phyloP scores from a whole-genome alignment of 2,329 filamentous ascomycete species.

The Paecilomyces niveus region DNA sequence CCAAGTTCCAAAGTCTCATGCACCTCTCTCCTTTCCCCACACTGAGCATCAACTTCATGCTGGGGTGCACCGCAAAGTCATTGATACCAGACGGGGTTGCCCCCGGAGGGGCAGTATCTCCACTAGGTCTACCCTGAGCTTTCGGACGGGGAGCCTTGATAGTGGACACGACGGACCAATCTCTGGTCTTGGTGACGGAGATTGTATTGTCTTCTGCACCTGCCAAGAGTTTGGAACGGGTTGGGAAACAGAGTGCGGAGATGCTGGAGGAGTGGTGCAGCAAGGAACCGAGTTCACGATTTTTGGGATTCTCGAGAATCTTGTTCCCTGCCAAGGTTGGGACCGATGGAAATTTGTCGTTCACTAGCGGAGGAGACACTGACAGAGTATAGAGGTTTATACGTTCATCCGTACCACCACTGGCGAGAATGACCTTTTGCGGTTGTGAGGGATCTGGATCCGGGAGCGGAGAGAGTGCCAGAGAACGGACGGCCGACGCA shows the following conservation, averaged over 20 bases:
- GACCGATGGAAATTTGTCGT: conserved; percentile 50
- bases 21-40: conserved; percentile 83
- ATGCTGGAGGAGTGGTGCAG: conserved; percentile 80
- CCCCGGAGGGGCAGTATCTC: conserved; percentile 79
- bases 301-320: conserved; percentile 76
- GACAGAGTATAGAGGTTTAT: conserved; percentile 93
- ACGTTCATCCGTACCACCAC: conserved; percentile 84
- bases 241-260: conserved; percentile 73
- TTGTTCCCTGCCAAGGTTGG: conserved; percentile 64
- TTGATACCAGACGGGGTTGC: conserved; percentile 83
- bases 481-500: conserved; percentile 77
- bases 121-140: conserved; percentile 69
- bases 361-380: conserved; percentile 54
- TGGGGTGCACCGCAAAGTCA: conserved; percentile 90
- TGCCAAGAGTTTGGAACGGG: conserved; percentile 79
- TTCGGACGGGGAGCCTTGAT: conserved; percentile 88
- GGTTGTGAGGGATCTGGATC: conserved; percentile 46
- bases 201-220: conserved; percentile 86
- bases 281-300: conserved; percentile 79
- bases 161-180: conserved; percentile 80
- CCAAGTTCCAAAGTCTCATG: conserved; percentile 93
- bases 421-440: conserved; percentile 85
- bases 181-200: conserved; percentile 75
- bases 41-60: conserved; percentile 92
- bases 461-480: conserved; percentile 75